These are phyloP conservation scores for Penicillium waksmanii DNA, from an alignment of 495 filamentous ascomycete genomes.

Conservation along the genomic window DNA sequence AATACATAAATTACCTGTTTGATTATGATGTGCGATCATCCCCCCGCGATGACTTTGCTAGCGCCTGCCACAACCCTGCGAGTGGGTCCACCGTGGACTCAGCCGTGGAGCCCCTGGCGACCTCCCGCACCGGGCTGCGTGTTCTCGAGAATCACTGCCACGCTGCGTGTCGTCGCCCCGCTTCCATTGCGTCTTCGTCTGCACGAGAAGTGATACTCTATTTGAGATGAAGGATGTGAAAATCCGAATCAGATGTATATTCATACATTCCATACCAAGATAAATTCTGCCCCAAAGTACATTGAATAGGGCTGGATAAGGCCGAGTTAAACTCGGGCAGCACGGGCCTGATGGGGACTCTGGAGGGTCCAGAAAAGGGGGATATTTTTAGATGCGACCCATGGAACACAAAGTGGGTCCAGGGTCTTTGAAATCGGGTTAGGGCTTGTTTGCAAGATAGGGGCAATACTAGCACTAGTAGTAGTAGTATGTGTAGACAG, in stretches of 20 bases:
- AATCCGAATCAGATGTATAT: neutral
- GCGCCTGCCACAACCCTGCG: conserved; percentile 17
- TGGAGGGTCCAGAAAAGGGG: neutral
- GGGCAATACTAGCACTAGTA: neutral
- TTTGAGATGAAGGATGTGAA: neutral
- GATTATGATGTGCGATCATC: conserved; percentile 35
- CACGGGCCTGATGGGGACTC: conserved; percentile 9
- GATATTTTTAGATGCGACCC: conserved; percentile 25
- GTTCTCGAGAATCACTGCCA: conserved; percentile 4
- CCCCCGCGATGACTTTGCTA: conserved; percentile 29
- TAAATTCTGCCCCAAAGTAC: neutral
- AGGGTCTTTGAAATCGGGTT: conserved; percentile 15
- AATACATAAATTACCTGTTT: conserved; percentile 25
- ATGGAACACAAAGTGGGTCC: conserved; percentile 19
- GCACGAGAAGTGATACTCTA: neutral
- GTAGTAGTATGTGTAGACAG: too few relatives aligned
- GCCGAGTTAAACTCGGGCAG: conserved; percentile 3
- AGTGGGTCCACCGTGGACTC: conserved; percentile 19
- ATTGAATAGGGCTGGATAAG: conserved; percentile 1
- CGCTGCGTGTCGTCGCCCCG: neutral
- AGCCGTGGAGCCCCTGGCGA: conserved; percentile 23
- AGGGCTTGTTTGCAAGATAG: conserved; percentile 2
- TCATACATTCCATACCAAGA: neutral
- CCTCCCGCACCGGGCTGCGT: conserved; percentile 14
- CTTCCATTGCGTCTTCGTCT: neutral